Evolutionary conservation across 2,329 filamentous ascomycete species (phyloP).

Genomic region (Exophiala lecanii-corni): DNA sequence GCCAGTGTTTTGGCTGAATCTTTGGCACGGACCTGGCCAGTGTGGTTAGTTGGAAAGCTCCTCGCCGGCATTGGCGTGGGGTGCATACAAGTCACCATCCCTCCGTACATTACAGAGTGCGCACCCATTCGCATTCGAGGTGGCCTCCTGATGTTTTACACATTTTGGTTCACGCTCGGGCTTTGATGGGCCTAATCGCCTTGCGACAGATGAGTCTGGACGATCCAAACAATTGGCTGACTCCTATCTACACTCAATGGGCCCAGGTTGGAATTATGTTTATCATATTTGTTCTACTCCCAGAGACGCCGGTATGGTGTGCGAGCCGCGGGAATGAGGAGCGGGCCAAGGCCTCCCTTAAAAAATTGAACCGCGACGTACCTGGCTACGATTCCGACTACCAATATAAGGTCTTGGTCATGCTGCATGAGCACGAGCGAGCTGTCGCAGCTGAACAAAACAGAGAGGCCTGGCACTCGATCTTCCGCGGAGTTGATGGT

Average conservation of each 20-base stretch:
- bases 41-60: no score
- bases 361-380: not conserved
- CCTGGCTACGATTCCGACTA: not conserved
- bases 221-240: not conserved
- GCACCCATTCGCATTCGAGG: no score
- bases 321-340: constrained; percentile 1
- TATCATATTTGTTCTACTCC: not conserved
- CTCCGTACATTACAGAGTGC: no score
- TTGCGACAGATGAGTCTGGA: constrained; percentile 2
- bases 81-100: no score
- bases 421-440: not conserved
- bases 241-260: not conserved
- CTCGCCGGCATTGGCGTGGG: no score
- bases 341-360: not conserved
- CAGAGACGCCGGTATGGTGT: not conserved
- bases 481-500: no score
- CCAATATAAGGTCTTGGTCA: not conserved
- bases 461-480: no score
- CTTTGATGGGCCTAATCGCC: no score
- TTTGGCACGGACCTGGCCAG: no score
- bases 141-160: no score
- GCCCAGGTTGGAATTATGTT: not conserved
- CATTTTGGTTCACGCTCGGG: no score
- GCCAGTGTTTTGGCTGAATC: no score
- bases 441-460: not conserved